phyloP scores from a whole-genome alignment of 768 basidiomycete species.

The Leccinum barrowsii region DNA sequence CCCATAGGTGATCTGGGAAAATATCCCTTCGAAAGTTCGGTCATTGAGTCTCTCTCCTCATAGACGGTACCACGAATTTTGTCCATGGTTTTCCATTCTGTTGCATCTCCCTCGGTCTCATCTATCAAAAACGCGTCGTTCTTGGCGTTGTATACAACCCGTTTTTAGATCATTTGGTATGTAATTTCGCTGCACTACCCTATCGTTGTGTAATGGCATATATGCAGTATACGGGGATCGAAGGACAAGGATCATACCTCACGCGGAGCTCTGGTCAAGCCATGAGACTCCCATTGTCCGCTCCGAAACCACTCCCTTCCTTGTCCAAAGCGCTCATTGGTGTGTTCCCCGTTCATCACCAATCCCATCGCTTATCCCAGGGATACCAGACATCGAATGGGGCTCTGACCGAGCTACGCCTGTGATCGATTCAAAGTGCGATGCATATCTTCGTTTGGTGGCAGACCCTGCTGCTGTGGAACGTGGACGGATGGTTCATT shows the following conservation, averaged over 20 bases:
- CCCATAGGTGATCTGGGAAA: conserved; percentile 66
- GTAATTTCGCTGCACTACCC: background rate
- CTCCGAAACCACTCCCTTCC: conserved; percentile 59
- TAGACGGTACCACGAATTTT: conserved; percentile 87
- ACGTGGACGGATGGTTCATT: conserved; percentile 80
- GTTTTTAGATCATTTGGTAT: conserved; percentile 75
- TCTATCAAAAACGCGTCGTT: conserved; percentile 72
- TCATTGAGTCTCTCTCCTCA: background rate
- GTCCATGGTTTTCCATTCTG: conserved; percentile 82
- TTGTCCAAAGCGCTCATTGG: conserved; percentile 75
- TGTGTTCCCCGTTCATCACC: conserved; percentile 15
- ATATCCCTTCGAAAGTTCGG: background rate
- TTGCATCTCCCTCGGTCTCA: conserved; percentile 87
- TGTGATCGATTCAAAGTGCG: conserved; percentile 56
- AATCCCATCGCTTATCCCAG: background rate
- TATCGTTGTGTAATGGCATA: background rate
- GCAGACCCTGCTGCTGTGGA: conserved; percentile 56
- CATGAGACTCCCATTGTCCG: conserved; percentile 60
- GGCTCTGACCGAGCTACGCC: conserved; percentile 68
- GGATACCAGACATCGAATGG: conserved; percentile 74
- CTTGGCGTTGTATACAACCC: conserved; percentile 92
- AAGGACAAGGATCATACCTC: conserved; percentile 76
- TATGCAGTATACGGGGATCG: conserved; percentile 67
- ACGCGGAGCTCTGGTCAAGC: conserved; percentile 44
- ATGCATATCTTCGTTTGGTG: conserved; percentile 69